Evolutionary conservation across 805 yeast genomes (phyloP), one percentile per base, ranked within the genome.

Genomic region (Nakazawaea populi): DNA sequence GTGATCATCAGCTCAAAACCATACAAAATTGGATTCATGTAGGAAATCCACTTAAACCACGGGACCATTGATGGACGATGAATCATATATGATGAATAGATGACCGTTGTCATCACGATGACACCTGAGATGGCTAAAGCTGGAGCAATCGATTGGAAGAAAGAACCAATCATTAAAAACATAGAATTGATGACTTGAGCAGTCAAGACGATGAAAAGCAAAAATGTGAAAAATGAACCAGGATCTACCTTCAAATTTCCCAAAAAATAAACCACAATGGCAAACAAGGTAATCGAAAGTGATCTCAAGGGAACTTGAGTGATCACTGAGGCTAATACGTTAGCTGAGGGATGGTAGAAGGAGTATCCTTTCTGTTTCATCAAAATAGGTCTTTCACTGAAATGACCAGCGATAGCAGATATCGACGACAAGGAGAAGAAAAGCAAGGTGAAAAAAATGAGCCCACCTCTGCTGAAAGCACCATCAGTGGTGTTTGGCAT

Each of bases 281-380:
- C 74, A 55, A 82, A 69, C 46, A 76, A 61, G 37, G 79, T 48
- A 48, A 76, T 71, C 14, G 80, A 76, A 65, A 77, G 57, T 41
- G 79, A 65, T 58, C 82, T 80, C 42, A 76, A 70, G 3, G 87
- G 88, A 47, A 81, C 62, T 58, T 79, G 82, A 42, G 83, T 74
- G 36, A 83, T 60, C 56, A 79, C 75, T 53, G 74, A 74, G 8
- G 85, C 79, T 42, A 83, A 55, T 8, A 84, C 77, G 64, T 83
- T 87, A 29, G 86, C 85, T 27, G 87, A 75, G 14, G 83, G 81
- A 54, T 82, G 77, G 62, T 79, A 82, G 68, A 83, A 69, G 12
- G 84, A 79, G 57, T 79, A 83, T 30, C 82, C 74, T 59, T 77
- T 77, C 59, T 83, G 89, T 61, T 83, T 83, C 57, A 79, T 81